Conservation (phyloP, 306 rosid genomes). For the Luffa aegyptiaca region DNA sequence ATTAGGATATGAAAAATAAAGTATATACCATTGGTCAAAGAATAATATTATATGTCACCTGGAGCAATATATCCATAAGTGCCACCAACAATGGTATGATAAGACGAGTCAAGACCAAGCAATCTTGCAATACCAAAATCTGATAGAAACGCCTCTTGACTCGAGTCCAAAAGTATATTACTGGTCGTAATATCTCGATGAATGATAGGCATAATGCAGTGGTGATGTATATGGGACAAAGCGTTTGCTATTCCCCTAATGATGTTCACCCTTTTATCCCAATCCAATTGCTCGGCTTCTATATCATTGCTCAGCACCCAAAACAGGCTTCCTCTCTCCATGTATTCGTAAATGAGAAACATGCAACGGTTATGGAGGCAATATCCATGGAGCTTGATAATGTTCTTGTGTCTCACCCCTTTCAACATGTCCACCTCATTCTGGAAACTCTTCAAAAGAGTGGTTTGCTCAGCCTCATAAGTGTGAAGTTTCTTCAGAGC, state of each 20-base stretch:
- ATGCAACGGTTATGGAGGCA: constrained; percentile 14
- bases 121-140: constrained; percentile 22
- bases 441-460: constrained; percentile 5
- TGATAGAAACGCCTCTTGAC: constrained; percentile 11
- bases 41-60: not conserved
- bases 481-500: constrained; percentile 22
- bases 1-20: too few relatives aligned
- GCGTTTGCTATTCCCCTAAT: constrained; percentile 17
- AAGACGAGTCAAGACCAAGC: constrained; percentile 9
- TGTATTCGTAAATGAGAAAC: constrained; percentile 24
- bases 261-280: constrained; percentile 16
- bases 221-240: constrained; percentile 18
- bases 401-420: constrained; percentile 16
- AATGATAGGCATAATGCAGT: constrained; percentile 17
- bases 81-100: constrained; percentile 11
- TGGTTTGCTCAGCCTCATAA: constrained; percentile 10
- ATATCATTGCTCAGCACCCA: constrained; percentile 10
- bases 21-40: too few relatives aligned
- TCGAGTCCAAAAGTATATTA: constrained; percentile 15
- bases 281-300: constrained; percentile 17
- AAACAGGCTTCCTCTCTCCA: constrained; percentile 21
- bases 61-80: not conserved
- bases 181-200: constrained; percentile 19
- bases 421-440: constrained; percentile 15
- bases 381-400: constrained; percentile 23